A percentile compares a stretch with the other conserved stretches of the same genome.
Conservation (phyloP, 768 basidiomycete species). For the Sistotremastrum suecicum region DNA sequence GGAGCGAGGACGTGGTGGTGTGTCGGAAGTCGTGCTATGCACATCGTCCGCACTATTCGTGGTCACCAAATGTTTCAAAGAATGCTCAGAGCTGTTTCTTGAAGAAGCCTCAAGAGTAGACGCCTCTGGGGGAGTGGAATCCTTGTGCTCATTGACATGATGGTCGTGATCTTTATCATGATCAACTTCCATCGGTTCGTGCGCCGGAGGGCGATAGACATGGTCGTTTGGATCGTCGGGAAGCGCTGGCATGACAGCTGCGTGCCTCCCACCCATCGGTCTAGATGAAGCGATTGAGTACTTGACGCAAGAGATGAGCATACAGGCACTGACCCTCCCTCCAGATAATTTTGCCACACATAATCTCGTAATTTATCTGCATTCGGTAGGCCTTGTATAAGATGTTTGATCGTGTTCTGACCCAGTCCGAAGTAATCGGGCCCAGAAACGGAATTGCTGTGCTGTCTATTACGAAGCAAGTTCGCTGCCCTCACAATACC, state of each 20-base stretch:
- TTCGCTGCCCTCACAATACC: constrained; percentile 75
- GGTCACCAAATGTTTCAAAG: no score
- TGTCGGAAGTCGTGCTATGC: background rate
- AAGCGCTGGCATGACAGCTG: constrained; percentile 66
- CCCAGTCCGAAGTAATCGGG: constrained; percentile 82
- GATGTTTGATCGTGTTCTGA: constrained; percentile 79
- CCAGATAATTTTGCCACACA: constrained; percentile 75
- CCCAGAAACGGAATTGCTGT: constrained; percentile 78
- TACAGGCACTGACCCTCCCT: constrained; percentile 57
- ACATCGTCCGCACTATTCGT: no score
- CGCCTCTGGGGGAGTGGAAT: background rate
- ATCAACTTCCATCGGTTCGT: background rate
- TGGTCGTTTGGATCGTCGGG: constrained; percentile 37
- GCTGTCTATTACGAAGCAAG: constrained; percentile 63
- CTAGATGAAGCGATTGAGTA: constrained; percentile 22
- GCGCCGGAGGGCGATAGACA: background rate
- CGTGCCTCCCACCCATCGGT: constrained; percentile 67
- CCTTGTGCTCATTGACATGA: background rate
- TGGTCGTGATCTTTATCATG: background rate
- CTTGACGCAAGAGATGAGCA: constrained; percentile 3
- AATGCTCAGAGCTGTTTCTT: background rate
- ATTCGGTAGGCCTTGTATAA: constrained; percentile 73
- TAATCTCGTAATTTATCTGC: constrained; percentile 64
- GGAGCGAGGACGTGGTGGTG: background rate
- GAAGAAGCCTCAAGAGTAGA: background rate